Evolutionary conservation across 805 yeast species (phyloP), one percentile per base, ranked within the genome.

Genomic region (Saturnispora zaruensis): DNA sequence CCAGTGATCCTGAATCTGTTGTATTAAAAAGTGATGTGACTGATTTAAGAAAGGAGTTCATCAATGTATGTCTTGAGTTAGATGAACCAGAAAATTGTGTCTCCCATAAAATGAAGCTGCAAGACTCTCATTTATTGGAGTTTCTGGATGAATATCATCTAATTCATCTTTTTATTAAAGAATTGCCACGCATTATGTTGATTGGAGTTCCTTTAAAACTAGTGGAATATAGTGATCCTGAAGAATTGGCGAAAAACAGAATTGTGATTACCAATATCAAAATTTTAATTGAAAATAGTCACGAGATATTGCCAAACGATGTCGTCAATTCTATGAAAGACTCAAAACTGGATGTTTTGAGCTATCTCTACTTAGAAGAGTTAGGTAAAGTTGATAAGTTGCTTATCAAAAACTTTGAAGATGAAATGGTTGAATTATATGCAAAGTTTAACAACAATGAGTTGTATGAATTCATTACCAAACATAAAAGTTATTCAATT

Each of bases 71-170:
- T 57, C 66, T 83, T 9, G 71, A 74, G 46, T 66, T 79, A 0
- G 75, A 76, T 30, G 82, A 82, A 41, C 84, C 84, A 2, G 67
- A 69, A 2, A 71, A 72, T 32, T 90, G 96, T 2, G 79, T 84
- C 6, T 72, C 72, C 0, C 89, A 84, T 59, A 68, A 87, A 55
- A 71, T 87, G 13, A 63, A 62, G 16, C 64, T 84, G 25, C 70
- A 74, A 53, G 89, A 85, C 60, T 60, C 70, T 0, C 58, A 74
- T 14, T 75, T 81, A 0, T 61, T 90, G 41, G 71, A 74, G 36
- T 76, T 87, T 49, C 67, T 89, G 45, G 69, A 81, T 9, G 69
- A 73, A 34, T 73, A 83, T 59, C 91, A 88, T 57, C 65, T 91
- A 28, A 64, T 90, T 40, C 64, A 73, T 0, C 71, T 69, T 25